phyloP scores from a whole-genome alignment of 345 rosid genomes.

The Camelina hispida region DNA sequence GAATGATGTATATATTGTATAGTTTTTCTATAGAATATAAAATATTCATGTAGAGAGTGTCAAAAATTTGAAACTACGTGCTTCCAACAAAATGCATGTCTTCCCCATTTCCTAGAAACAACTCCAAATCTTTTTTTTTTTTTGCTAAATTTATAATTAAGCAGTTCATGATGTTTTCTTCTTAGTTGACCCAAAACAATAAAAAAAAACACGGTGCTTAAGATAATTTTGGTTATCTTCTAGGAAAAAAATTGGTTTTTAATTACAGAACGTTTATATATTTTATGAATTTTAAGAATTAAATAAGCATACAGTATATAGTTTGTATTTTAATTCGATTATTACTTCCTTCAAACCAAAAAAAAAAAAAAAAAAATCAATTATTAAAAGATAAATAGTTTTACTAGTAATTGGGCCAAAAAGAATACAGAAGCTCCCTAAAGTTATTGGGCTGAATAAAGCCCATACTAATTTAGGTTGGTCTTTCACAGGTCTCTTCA shows the following conservation, averaged over 20 bases:
- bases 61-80: conserved; percentile 36
- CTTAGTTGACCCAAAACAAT: conserved; percentile 10
- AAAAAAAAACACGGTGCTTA: conserved; percentile 11
- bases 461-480: background rate
- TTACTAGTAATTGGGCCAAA: background rate
- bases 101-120: conserved; percentile 34
- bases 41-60: conserved; percentile 1
- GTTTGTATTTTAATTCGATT: background rate
- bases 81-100: conserved; percentile 43
- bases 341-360: no score
- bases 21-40: no score
- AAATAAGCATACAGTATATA: background rate
- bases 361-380: no score
- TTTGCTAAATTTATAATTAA: background rate
- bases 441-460: background rate
- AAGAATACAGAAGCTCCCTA: background rate
- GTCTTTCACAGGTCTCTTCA: no score
- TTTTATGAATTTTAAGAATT: background rate
- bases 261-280: conserved; percentile 8
- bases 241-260: background rate
- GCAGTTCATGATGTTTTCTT: conserved; percentile 29
- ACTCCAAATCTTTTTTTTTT: background rate
- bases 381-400: background rate
- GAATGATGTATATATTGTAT: no score
- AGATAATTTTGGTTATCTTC: conserved; percentile 21